Base-by-base conservation (phyloP, 768 basidiomycete genomes). In the Pholiota conissans region DNA sequence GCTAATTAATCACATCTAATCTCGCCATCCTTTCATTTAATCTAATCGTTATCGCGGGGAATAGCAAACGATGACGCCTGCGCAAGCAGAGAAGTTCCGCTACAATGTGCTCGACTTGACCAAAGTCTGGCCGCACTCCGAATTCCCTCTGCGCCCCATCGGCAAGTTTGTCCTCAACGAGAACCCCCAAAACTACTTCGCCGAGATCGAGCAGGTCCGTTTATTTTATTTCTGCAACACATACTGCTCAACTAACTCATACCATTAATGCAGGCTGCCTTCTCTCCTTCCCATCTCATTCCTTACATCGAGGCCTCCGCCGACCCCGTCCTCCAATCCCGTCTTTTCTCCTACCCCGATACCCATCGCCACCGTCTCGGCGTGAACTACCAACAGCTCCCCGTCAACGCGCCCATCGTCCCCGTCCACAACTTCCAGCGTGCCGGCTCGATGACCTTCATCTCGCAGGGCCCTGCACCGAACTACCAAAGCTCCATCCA, bases 341-440 rank as follows among this genome's bases (percentile, higher is more conserved):
- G 95, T 54, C 83, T 97, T 48, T 98, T 97, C 86, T 92, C 93
- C 3, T 98, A 98, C 79, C 88, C 89, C 3, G 91, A 93, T 68
- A 91, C 91, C 34, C 90, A 92, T 69, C 89, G 90, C 57, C 86
- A 92, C 75, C 89, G 91, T 69, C 87, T 92, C 29, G 91, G 91
- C 34, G 63, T 68, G 53, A 93, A 93, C 77, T 90, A 92, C 76
- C 81, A 87, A 66, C 90, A 96, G 67, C 77, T 98, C 9, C 94
- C 95, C 1, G 88, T 95, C 69, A 98, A 98, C 71, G 80, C 85
- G 5, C 89, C 93, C 0, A 69, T 89, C 49, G 77, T 74, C 51
- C 89, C 87, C 4, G 77, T 91, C 54, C 81, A 84, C 60, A 95
- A 96, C 84, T 96, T 95, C 90, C 93, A 96, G 75, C 90, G 95